Percentiles rank a stretch among this genome's conserved stretches.
phyloP scores from a whole-genome alignment of 108 stramenopile species.

The Aurantiochytrium sp. region DNA sequence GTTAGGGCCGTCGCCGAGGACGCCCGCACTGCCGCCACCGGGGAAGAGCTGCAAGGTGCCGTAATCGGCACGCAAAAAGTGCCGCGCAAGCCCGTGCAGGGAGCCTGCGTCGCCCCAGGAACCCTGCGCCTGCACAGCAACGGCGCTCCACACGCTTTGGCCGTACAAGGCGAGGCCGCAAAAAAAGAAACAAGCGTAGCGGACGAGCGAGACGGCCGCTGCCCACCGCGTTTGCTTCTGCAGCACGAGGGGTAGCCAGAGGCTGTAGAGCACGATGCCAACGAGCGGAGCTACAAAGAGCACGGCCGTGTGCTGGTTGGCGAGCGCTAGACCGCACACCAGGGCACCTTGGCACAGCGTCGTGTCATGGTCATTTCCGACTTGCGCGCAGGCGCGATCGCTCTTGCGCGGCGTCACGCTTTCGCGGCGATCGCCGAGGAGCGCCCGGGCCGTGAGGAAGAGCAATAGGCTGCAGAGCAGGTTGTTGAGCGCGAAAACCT shows the following conservation, averaged over 20 bases:
- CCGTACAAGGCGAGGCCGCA: conserved; percentile 56
- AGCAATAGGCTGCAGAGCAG: conserved; percentile 53
- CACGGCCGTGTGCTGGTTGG: conserved; percentile 75
- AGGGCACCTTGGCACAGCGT: conserved; percentile 50
- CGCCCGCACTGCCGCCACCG: conserved; percentile 41
- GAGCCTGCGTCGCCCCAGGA: conserved; percentile 68
- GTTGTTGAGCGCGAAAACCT: conserved; percentile 80
- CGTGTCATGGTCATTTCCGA: too few relatives aligned
- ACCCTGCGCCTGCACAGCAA: conserved; percentile 60
- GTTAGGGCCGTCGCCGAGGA: background rate
- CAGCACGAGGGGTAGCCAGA: background rate
- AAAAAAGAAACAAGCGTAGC: conserved; percentile 35
- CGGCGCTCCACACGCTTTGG: conserved; percentile 52
- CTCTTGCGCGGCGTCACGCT: too few relatives aligned
- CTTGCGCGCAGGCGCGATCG: too few relatives aligned
- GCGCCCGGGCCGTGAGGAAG: conserved; percentile 33
- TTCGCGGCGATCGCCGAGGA: background rate
- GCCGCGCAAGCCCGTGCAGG: conserved; percentile 60
- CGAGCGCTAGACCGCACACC: conserved; percentile 62
- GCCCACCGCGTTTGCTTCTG: background rate
- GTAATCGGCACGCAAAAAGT: conserved; percentile 66
- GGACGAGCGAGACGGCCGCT: background rate
- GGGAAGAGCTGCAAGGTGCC: conserved; percentile 67
- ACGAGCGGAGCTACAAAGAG: conserved; percentile 57
- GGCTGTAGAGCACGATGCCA: conserved; percentile 23